Base-by-base conservation (phyloP, 805 yeast genomes). In the Wickerhamomyces mucosus region DNA sequence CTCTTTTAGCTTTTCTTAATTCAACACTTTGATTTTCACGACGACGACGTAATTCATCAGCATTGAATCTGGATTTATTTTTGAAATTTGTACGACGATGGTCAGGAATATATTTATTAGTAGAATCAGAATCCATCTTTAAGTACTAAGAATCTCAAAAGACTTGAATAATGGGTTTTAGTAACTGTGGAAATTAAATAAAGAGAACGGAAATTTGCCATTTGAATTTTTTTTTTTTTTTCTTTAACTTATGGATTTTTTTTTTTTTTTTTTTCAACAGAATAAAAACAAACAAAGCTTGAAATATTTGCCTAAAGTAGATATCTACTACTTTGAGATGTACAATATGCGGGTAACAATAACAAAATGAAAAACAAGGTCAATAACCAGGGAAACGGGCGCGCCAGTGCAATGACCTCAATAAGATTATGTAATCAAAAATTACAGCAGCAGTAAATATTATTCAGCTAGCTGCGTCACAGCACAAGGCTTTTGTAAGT, bases 1-100 rank as follows among this genome's bases (percentile, higher is more conserved):
- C 98, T 55, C 98, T 76, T 59, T 88, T 88, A 40, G 88, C 95
- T 65, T 94, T 92, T 63, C 98, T 75, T 51, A 92, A 69, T 56
- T 88, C 97, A 38, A 92, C 94, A 61, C 89, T 96, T 50, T 89
- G 96, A 36, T 83, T 94, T 58, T 89, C 98, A 59, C 97, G 80
- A 57, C 98, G 81, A 59, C 97, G 86, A 60, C 98, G 83, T 49
- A 92, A 75, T 67, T 92, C 98, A 56, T 92, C 98, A 37, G 85
- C 84, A 50, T 82, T 81, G 55, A 92, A 92, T 53, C 94, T 75
- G 41, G 92, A 85, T 57, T 88, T 84, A 65, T 92, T 89, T 58
- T 92, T 92, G 68, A 83, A 92, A 54, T 80, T 84, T 26, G 96
- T 86, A 60, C 96, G 84, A 61, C 98, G 86, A 60, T 89, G 89